A percentile compares a stretch with the other conserved stretches of the same genome.
phyloP scores from a whole-genome alignment of 768 basidiomycete species.

The Lepiota brunneoincarnata region DNA sequence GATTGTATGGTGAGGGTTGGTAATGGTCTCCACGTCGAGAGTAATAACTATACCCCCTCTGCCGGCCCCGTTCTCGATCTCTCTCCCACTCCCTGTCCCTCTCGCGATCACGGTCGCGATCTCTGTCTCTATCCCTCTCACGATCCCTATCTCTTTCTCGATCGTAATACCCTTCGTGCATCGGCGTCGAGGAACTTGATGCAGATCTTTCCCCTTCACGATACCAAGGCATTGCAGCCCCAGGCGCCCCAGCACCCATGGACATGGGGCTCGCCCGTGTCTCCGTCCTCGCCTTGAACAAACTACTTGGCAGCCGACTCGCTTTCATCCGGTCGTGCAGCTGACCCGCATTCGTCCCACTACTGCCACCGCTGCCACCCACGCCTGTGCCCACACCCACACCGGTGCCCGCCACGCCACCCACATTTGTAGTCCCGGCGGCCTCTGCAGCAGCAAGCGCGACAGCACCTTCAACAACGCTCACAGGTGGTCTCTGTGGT shows the following conservation, averaged over 20 bases:
- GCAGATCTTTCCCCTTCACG: conserved; percentile 1
- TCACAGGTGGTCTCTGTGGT: conserved; percentile 1
- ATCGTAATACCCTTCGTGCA: conserved; percentile 16
- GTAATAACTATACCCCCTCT: conserved; percentile 9
- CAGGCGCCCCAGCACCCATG: conserved; percentile 10
- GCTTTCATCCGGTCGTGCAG: conserved; percentile 1
- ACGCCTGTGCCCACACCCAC: no score
- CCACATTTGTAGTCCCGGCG: neutral
- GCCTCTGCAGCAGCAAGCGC: neutral
- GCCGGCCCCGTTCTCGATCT: conserved; percentile 7
- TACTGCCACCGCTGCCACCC: no score
- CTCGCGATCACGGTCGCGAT: conserved; percentile 3
- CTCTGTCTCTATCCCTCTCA: conserved; percentile 1
- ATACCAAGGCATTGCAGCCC: neutral
- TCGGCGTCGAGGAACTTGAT: conserved; percentile 5
- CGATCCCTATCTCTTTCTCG: conserved; percentile 25
- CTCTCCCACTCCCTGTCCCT: conserved; percentile 16
- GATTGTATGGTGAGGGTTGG: conserved; percentile 8
- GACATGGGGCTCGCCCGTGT: conserved; percentile 16
- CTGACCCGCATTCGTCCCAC: neutral
- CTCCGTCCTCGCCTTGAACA: conserved; percentile 15
- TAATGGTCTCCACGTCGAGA: conserved; percentile 10
- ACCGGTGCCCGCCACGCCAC: neutral
- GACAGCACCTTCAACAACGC: neutral
- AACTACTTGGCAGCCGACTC: conserved; percentile 20